Conservation (phyloP, 2,329 filamentous ascomycete genomes). For the Tolypocladium sp. region DNA sequence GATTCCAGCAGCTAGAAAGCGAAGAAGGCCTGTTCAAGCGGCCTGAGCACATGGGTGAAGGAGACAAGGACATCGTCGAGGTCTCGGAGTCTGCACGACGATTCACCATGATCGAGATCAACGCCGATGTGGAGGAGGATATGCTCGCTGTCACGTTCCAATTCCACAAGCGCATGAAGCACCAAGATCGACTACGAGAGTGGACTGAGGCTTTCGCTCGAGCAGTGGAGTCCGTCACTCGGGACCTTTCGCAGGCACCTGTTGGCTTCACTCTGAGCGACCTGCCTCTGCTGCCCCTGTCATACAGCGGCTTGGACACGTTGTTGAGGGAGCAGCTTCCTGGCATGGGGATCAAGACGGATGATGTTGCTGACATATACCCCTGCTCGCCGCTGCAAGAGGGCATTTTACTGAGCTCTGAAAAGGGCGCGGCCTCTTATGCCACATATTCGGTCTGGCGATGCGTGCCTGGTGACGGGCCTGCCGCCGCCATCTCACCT, state of each 20-base stretch:
- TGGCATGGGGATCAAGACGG: constrained; percentile 1
- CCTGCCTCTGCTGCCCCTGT: constrained; percentile 19
- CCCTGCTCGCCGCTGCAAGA: constrained; percentile 28
- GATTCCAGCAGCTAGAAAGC: constrained; percentile 31
- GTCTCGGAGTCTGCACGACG: constrained; percentile 1
- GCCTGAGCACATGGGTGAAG: background rate
- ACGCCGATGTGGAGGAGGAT: constrained; percentile 3
- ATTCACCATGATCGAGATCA: constrained; percentile 5
- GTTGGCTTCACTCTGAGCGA: constrained; percentile 17
- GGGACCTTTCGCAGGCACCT: background rate
- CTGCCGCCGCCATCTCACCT: background rate
- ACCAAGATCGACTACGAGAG: constrained; percentile 1
- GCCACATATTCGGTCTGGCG: constrained; percentile 10
- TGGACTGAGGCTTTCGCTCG: constrained; percentile 2
- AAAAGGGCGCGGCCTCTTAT: constrained; percentile 5
- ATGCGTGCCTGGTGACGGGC: constrained; percentile 1
- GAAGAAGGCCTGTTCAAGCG: constrained; percentile 12
- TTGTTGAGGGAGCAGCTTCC: constrained; percentile 2
- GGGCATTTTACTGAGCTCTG: constrained; percentile 25
- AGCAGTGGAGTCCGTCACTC: background rate
- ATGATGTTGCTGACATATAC: constrained; percentile 11
- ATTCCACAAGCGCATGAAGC: constrained; percentile 3
- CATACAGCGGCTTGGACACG: constrained; percentile 1
- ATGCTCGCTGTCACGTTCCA: constrained; percentile 2
- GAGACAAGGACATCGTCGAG: background rate